These are phyloP conservation scores for Penicillium cosmopolitanum DNA, from an alignment of 495 filamentous ascomycete genomes.

Conservation along the genomic window DNA sequence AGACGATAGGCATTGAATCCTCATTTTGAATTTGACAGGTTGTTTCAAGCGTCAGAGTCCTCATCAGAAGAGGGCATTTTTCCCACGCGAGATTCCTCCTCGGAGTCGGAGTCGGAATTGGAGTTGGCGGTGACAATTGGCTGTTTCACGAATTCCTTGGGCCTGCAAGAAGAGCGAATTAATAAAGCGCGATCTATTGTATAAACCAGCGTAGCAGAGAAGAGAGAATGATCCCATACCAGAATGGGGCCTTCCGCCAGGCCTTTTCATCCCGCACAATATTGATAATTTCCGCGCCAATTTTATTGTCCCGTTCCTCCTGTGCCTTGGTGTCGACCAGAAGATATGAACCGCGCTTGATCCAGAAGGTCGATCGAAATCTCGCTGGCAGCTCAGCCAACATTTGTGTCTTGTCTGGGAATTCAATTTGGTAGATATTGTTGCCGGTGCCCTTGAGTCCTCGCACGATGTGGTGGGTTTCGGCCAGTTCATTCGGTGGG, in stretches of 20 bases:
- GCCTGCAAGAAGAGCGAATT: slow-evolving; percentile 55
- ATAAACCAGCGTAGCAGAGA: not conserved
- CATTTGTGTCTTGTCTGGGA: slow-evolving; percentile 55
- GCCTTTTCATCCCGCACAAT: slow-evolving; percentile 87
- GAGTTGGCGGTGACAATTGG: slow-evolving; percentile 42
- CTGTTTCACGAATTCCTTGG: slow-evolving; percentile 74
- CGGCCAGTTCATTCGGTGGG: slow-evolving; percentile 68
- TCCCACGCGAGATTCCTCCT: slow-evolving; percentile 77
- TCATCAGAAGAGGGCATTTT: slow-evolving; percentile 80
- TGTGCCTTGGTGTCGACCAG: slow-evolving; percentile 73
- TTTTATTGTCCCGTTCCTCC: slow-evolving; percentile 72
- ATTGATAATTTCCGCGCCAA: slow-evolving; percentile 89
- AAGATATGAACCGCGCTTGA: slow-evolving; percentile 84
- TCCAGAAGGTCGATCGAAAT: slow-evolving; percentile 90
- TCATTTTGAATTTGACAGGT: not conserved
- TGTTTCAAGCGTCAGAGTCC: slow-evolving; percentile 45
- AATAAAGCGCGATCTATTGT: slow-evolving; percentile 20
- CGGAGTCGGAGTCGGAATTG: slow-evolving; percentile 55
- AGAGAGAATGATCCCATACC: slow-evolving; percentile 56
- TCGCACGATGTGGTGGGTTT: slow-evolving; percentile 69
- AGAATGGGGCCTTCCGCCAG: slow-evolving; percentile 91
- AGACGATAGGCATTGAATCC: slow-evolving; percentile 15
- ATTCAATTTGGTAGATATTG: slow-evolving; percentile 76
- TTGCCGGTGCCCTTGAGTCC: slow-evolving; percentile 84
- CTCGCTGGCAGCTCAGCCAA: slow-evolving; percentile 78